Evolutionary conservation across 208 protist genomes (phyloP).

Genomic region (Acanthamoeba castellanii): DNA sequence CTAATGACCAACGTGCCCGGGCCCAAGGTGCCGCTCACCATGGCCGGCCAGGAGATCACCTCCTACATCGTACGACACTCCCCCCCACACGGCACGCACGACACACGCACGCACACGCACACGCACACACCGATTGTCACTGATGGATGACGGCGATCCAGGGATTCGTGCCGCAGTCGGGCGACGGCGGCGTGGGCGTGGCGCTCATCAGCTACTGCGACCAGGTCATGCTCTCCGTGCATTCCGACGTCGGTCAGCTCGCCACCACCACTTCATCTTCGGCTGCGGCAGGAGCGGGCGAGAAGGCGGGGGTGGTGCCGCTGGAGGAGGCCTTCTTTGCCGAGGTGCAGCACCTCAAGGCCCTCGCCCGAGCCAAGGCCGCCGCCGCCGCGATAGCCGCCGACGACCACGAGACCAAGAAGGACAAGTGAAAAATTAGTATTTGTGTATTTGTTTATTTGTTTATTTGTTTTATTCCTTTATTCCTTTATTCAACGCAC

Average conservation of each 20-base stretch:
- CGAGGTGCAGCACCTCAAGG: constrained; percentile 1
- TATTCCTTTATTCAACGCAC: too few relatives aligned
- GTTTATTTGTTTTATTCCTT: too few relatives aligned
- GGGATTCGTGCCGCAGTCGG: constrained; percentile 37
- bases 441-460: too few relatives aligned
- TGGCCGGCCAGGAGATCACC: constrained; percentile 37
- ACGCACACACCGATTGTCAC: not conserved
- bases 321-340: not conserved
- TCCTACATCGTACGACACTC: not conserved
- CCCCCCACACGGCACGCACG: too few relatives aligned
- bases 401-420: not conserved
- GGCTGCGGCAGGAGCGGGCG: too few relatives aligned
- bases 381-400: not conserved
- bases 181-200: constrained; percentile 35
- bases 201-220: constrained; percentile 62
- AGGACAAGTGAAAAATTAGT: not conserved
- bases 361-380: not conserved
- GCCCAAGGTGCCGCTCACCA: constrained; percentile 23
- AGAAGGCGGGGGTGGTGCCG: not conserved
- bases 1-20: constrained; percentile 54
- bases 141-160: not conserved
- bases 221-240: constrained; percentile 43
- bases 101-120: not conserved
- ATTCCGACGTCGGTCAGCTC: constrained; percentile 1
- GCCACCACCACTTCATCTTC: not conserved